Conservation (phyloP, 345 rosid genomes). For the Populus alba region DNA sequence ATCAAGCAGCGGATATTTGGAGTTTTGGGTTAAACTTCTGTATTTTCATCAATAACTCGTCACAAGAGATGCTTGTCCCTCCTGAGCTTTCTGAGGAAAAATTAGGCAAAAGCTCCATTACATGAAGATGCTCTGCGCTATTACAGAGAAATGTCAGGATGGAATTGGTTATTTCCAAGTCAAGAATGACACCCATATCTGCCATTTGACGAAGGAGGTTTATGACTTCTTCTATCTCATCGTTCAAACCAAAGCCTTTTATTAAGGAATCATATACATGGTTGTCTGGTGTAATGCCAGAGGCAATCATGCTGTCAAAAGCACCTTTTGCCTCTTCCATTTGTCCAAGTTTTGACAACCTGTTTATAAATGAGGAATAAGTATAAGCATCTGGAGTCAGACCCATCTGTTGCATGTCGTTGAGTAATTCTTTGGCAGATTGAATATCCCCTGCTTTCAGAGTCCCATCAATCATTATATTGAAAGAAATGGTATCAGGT, state of each 20-base stretch:
- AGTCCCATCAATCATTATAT: constrained; percentile 56
- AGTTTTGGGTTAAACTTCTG: constrained; percentile 14
- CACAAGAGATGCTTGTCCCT: constrained; percentile 26
- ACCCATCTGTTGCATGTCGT: constrained; percentile 50
- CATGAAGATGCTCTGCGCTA: constrained; percentile 32
- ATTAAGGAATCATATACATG: constrained; percentile 54
- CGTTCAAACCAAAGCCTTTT: constrained; percentile 44
- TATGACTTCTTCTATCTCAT: constrained; percentile 46
- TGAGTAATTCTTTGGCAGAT: constrained; percentile 46
- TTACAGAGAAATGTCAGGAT: constrained; percentile 52
- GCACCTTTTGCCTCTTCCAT: constrained; percentile 48
- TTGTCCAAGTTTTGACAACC: constrained; percentile 54
- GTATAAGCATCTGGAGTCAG: constrained; percentile 51
- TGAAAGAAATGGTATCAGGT: constrained; percentile 50
- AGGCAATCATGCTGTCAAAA: constrained; percentile 55
- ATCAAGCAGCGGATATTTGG: constrained; percentile 15
- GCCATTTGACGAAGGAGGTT: constrained; percentile 50
- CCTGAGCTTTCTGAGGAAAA: constrained; percentile 31
- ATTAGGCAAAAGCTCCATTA: constrained; percentile 38
- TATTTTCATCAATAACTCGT: constrained; percentile 31
- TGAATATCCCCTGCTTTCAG: constrained; percentile 50
- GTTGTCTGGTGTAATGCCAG: constrained; percentile 48
- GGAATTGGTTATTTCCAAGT: constrained; percentile 43
- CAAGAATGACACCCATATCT: constrained; percentile 45
- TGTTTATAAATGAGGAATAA: constrained; percentile 50